Percentiles rank a stretch among this genome's conserved stretches.
phyloP scores from a whole-genome alignment of 2,329 filamentous ascomycete genomes.

The Dissoconium aciculare region DNA sequence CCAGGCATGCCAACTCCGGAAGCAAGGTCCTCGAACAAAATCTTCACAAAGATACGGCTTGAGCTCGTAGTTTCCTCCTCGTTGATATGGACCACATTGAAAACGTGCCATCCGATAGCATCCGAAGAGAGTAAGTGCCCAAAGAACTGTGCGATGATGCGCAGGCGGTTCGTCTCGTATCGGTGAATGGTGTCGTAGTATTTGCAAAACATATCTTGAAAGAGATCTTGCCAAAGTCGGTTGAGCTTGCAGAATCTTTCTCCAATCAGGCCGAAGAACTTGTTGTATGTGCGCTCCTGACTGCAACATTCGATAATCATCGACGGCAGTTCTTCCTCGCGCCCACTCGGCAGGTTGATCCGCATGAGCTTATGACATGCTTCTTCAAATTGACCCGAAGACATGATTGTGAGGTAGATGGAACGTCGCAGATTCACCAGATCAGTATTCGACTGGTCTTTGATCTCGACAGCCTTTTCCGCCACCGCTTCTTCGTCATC shows the following conservation, averaged over 20 bases:
- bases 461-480: slow-evolving; percentile 77
- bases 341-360: slow-evolving; percentile 69
- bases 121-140: slow-evolving; percentile 79
- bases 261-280: slow-evolving; percentile 89
- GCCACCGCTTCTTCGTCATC: slow-evolving; percentile 51
- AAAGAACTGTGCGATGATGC: slow-evolving; percentile 91
- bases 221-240: slow-evolving; percentile 82
- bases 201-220: slow-evolving; percentile 75
- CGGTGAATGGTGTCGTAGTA: slow-evolving; percentile 98
- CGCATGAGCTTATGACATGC: slow-evolving; percentile 88
- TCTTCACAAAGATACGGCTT: slow-evolving; percentile 97
- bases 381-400: slow-evolving; percentile 89
- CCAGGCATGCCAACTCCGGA: slow-evolving; percentile 76
- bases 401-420: slow-evolving; percentile 97
- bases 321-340: slow-evolving; percentile 79
- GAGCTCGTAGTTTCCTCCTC: slow-evolving; percentile 95
- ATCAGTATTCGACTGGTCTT: slow-evolving; percentile 93
- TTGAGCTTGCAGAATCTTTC: slow-evolving; percentile 95
- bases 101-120: slow-evolving; percentile 80
- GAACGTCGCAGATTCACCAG: slow-evolving; percentile 83
- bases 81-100: slow-evolving; percentile 75
- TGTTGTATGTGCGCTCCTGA: slow-evolving; percentile 92
- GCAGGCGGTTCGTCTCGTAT: slow-evolving; percentile 85
- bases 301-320: slow-evolving; percentile 97
- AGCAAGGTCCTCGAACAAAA: slow-evolving; percentile 80